A percentile compares a stretch with the other conserved stretches of the same genome.
These are phyloP conservation scores for Brassica cretica DNA, from an alignment of 345 rosid species.

Conservation along the genomic window DNA sequence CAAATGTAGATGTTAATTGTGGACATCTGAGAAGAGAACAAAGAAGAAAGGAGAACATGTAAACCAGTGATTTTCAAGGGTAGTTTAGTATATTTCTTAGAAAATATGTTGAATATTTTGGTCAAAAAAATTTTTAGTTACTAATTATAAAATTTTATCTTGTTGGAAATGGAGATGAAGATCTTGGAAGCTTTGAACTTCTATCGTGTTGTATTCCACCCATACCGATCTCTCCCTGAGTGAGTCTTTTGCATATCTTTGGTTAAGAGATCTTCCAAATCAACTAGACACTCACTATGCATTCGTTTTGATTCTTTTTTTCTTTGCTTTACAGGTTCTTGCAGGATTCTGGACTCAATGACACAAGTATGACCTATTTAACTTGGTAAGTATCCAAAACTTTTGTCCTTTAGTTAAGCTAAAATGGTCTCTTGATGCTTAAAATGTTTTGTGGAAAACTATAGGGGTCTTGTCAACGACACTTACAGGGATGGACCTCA, in stretches of 20 bases:
- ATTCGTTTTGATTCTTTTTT: no score
- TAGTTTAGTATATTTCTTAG: no score
- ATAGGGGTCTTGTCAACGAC: conserved; percentile 67
- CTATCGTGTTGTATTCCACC: conserved; percentile 58
- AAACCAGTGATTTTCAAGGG: no score
- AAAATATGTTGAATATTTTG: no score
- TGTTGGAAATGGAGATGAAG: conserved; percentile 95
- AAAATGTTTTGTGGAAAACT: no score
- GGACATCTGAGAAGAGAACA: neutral
- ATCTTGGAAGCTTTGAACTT: conserved; percentile 89
- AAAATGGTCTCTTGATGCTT: no score
- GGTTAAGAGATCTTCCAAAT: conserved; percentile 6
- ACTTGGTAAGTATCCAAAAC: conserved; percentile 57
- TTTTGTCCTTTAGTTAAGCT: neutral
- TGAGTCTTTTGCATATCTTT: conserved; percentile 40
- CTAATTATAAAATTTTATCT: no score
- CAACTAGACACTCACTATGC: neutral
- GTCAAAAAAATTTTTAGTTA: no score
- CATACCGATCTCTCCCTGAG: conserved; percentile 43
- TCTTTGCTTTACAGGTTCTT: conserved; percentile 54
- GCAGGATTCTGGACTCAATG: conserved; percentile 80
- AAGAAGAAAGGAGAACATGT: neutral
- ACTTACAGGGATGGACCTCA: conserved; percentile 96
- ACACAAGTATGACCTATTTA: conserved; percentile 66
- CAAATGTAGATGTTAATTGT: neutral